A percentile compares a stretch with the other conserved stretches of the same genome.
These are phyloP conservation scores for Candida bentonensis DNA, from an alignment of 805 yeast species.

Conservation along the genomic window DNA sequence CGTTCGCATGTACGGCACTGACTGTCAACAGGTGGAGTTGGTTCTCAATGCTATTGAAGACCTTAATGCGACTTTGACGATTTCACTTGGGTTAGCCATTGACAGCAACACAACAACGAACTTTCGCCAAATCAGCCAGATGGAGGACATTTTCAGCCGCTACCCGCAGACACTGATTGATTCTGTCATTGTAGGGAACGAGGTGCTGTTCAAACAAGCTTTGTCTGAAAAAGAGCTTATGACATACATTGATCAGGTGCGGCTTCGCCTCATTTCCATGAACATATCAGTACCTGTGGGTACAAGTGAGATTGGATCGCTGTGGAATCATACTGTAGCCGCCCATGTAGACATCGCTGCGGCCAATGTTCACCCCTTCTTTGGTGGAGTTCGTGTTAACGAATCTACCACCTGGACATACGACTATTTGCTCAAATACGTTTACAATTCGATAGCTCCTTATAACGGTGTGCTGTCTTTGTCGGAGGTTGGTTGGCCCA, in stretches of 20 bases:
- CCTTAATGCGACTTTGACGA: constrained; percentile 37
- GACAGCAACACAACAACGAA: constrained; percentile 17
- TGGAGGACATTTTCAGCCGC: constrained; percentile 28
- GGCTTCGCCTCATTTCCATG: constrained; percentile 22
- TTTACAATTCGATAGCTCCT: constrained; percentile 7
- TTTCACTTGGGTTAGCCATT: constrained; percentile 54
- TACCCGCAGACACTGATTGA: constrained; percentile 37
- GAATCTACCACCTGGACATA: constrained; percentile 40
- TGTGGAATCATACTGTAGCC: constrained; percentile 27
- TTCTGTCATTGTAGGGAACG: constrained; percentile 46
- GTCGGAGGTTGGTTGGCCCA: constrained; percentile 66
- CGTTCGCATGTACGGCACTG: constrained; percentile 45
- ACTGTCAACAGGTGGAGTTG: constrained; percentile 40
- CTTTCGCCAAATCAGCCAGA: constrained; percentile 5
- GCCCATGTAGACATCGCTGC: constrained; percentile 42
- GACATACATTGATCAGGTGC: constrained; percentile 29
- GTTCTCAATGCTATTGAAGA: constrained; percentile 40
- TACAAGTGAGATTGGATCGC: constrained; percentile 44
- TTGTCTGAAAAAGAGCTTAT: constrained; percentile 25
- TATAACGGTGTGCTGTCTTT: constrained; percentile 26
- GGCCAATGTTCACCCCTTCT: constrained; percentile 54
- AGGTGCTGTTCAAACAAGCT: constrained; percentile 43
- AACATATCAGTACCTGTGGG: constrained; percentile 39
- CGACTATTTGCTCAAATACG: constrained; percentile 30
- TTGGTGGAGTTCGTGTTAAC: constrained; percentile 39